Percentiles rank a stretch among this genome's conserved stretches.
Conservation (phyloP, 805 yeast genomes). For the Yarrowia phangngaensis region DNA sequence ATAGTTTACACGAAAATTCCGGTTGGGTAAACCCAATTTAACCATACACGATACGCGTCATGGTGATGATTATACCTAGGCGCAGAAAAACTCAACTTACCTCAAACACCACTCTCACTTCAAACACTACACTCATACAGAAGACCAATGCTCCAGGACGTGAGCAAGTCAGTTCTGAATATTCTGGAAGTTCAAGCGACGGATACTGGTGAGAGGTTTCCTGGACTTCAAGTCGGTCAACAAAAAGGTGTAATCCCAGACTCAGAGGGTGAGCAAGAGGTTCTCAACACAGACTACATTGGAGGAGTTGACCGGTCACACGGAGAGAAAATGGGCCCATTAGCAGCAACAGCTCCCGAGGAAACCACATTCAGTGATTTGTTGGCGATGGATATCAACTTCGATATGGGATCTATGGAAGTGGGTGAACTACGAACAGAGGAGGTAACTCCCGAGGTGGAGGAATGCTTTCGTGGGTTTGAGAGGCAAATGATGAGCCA, state of each 20-base stretch:
- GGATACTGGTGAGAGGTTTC: conserved; percentile 5
- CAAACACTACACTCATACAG: too few species aligned
- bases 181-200: conserved; percentile 6
- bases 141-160: conserved; percentile 18
- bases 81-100: too few species aligned
- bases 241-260: conserved; percentile 73
- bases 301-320: conserved; percentile 1
- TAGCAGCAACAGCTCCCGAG: not conserved
- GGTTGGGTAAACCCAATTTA: too few species aligned
- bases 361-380: conserved; percentile 7
- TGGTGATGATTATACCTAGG: too few species aligned
- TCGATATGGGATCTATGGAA: conserved; percentile 12
- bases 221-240: too few species aligned
- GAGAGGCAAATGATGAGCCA: conserved; percentile 16
- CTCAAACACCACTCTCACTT: too few species aligned
- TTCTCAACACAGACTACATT: conserved; percentile 61
- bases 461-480: conserved; percentile 16
- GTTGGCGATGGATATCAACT: conserved; percentile 11
- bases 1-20: too few species aligned
- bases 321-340: too few species aligned
- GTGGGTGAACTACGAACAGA: conserved; percentile 15
- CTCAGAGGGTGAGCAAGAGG: conserved; percentile 90
- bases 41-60: too few species aligned
- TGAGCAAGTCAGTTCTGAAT: conserved; percentile 24
- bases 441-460: conserved; percentile 18